A percentile compares a stretch with the other conserved stretches of the same genome.
Evolutionary conservation across 129 eudicot species (phyloP).

Genomic region (Kitagawia praeruptora): DNA sequence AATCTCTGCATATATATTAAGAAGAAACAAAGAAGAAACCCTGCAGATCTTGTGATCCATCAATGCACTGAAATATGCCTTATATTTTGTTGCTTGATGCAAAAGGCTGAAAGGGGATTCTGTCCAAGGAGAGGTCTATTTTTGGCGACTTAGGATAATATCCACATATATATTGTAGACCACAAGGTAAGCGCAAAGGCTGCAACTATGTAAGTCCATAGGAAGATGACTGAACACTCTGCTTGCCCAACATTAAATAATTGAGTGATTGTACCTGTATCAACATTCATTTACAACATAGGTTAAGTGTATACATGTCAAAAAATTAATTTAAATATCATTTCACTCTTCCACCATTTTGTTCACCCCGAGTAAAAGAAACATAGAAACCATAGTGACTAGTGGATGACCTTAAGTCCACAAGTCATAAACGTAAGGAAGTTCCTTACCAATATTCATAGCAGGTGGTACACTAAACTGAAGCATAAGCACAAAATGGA

Average conservation of each 20-base stretch:
- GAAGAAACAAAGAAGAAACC: background rate
- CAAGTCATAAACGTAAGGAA: background rate
- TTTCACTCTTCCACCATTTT: background rate
- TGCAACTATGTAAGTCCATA: constrained; percentile 80
- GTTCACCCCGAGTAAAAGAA: background rate
- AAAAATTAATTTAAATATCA: background rate
- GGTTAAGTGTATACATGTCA: background rate
- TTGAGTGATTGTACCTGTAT: constrained; percentile 66
- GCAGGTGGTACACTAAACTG: constrained; percentile 89
- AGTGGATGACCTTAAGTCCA: background rate
- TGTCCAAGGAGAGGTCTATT: background rate
- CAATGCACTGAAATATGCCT: too few relatives aligned
- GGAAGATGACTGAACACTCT: constrained; percentile 72
- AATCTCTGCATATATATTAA: too few relatives aligned
- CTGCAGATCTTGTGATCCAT: background rate
- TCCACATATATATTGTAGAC: constrained; percentile 86
- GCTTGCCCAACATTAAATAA: constrained; percentile 74
- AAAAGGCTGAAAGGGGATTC: background rate
- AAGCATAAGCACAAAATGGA: constrained; percentile 64
- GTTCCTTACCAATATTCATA: constrained; percentile 59
- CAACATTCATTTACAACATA: background rate
- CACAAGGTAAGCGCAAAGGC: constrained; percentile 65
- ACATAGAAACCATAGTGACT: background rate
- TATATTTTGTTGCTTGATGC: background rate
- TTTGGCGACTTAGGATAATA: constrained; percentile 7